These are phyloP conservation scores for Antarctomyces pellizariae DNA, from an alignment of 495 filamentous ascomycete species.

Conservation along the genomic window DNA sequence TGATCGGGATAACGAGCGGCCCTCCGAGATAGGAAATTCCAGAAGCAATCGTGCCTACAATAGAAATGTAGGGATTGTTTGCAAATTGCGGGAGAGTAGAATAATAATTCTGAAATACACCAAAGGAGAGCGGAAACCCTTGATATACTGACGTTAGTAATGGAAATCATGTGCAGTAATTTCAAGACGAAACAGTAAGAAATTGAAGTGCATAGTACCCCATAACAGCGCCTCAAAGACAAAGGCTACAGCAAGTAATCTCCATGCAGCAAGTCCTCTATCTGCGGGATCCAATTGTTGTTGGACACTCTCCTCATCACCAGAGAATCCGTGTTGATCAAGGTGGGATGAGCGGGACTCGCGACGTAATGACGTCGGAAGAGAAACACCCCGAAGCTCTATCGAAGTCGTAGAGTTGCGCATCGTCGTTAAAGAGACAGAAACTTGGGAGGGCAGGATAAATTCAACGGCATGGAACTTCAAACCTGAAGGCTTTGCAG, in stretches of 20 bases:
- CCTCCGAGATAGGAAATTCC: slow-evolving; percentile 14
- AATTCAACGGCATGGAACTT: too few relatives aligned
- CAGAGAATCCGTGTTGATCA: too few relatives aligned
- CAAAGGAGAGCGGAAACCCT: slow-evolving; percentile 17
- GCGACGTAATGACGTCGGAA: too few relatives aligned
- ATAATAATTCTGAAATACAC: slow-evolving; percentile 18
- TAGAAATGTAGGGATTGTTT: slow-evolving; percentile 11
- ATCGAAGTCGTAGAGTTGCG: too few relatives aligned
- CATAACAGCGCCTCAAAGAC: slow-evolving; percentile 13
- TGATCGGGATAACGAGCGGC: slow-evolving; percentile 12
- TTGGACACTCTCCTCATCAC: too few relatives aligned
- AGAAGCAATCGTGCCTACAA: slow-evolving; percentile 14
- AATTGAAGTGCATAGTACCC: slow-evolving; percentile 6
- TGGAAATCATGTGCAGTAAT: not conserved
- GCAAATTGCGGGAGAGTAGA: slow-evolving; percentile 13
- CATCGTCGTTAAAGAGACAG: too few relatives aligned
- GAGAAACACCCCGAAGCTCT: too few relatives aligned
- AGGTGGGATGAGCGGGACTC: too few relatives aligned
- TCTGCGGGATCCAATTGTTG: slow-evolving; percentile 7
- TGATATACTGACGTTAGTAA: not conserved
- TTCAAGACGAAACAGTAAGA: slow-evolving; percentile 3
- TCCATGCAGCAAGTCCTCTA: slow-evolving; percentile 9
- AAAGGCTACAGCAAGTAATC: slow-evolving; percentile 10
- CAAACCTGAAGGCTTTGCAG: too few relatives aligned
- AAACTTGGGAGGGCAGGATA: too few relatives aligned